Percentiles rank a stretch among this genome's conserved stretches.
Conservation (phyloP, 441 rosid species). For the Arabidopsis lyrata region DNA sequence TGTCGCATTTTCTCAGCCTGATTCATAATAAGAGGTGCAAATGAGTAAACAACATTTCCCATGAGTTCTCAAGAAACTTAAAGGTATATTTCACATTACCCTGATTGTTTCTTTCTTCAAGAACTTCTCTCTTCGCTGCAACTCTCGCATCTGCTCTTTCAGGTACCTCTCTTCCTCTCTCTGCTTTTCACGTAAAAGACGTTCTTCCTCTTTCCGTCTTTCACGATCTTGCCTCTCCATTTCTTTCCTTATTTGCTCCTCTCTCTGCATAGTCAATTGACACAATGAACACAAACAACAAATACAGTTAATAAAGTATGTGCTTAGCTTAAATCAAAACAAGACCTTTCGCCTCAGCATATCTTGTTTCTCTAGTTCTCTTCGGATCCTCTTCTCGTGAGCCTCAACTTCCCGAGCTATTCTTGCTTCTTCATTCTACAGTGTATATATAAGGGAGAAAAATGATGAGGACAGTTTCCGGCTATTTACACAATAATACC, state of each 20-base stretch:
- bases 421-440: conserved; percentile 89
- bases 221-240: conserved; percentile 94
- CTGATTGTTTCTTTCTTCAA: conserved; percentile 82
- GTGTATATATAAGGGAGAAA: conserved; percentile 18
- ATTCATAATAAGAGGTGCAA: conserved; percentile 14
- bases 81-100: conserved; percentile 52
- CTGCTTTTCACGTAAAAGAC: conserved; percentile 87
- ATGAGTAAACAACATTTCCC: conserved; percentile 29
- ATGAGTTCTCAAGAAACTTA: conserved; percentile 15
- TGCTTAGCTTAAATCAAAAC: conserved; percentile 26
- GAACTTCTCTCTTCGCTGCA: conserved; percentile 88
- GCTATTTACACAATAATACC: neutral
- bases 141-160: conserved; percentile 89
- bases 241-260: conserved; percentile 91
- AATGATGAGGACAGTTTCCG: conserved; percentile 15
- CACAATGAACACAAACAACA: conserved; percentile 30
- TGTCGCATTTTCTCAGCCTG: conserved; percentile 91
- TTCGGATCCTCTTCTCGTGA: conserved; percentile 82
- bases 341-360: conserved; percentile 81
- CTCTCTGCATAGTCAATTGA: conserved; percentile 60
- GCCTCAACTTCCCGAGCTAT: conserved; percentile 85
- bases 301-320: neutral
- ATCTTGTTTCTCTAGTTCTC: conserved; percentile 93
- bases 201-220: conserved; percentile 93
- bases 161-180: conserved; percentile 90